Base-by-base conservation (phyloP, 2,329 filamentous ascomycete genomes). In the Sordariomycetes sp. region DNA sequence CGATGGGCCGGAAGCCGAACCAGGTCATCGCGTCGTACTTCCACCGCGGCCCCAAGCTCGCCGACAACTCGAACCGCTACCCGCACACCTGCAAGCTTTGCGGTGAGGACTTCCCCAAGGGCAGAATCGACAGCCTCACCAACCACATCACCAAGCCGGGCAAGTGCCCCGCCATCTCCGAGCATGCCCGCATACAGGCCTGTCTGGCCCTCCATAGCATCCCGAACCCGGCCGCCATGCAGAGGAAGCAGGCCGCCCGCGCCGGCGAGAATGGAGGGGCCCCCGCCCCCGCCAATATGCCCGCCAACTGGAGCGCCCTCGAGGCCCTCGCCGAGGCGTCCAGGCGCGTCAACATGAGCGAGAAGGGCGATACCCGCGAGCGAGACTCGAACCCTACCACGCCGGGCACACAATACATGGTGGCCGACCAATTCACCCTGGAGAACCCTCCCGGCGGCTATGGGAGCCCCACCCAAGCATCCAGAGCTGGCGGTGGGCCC, bases 281-380 rank as follows among this genome's bases (percentile, higher is more conserved):
- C 37, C 20, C 46, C 20, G n/a, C 58, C 37, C 28, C 58, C 24
- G 52, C 59, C 61, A 59, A 74, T 24, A 66, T 76, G 8, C 76
- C 78, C 1, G 80, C 83, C 63, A 83, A 84, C 63, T 90, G 90
- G 79, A 90, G 89, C 61, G 89, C 89, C 1, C 77, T 96, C 43
- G 89, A 95, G 68, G 91, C 91, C 5, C 78, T 96, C 24, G 91
- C 91, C 35, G 91, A 96, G 71, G 91, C 92, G 0, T 95, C 91
- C 55, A 82, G 90, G 55, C 89, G 89, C 69, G 82, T 94, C 59
- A 88, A 88, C 64, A 76, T 84, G 18, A 81, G 77, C 60, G 80
- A 85, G 65, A 84, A 83, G 66, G 80, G 77, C 57, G 80, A 81
- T 18, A 48, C 6, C 14, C 25, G 56, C 24, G 52, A 58, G 22